A percentile compares a stretch with the other conserved stretches of the same genome.
These are phyloP conservation scores for Eucalyptus cladocalyx DNA, from an alignment of 345 rosid species.

Conservation along the genomic window DNA sequence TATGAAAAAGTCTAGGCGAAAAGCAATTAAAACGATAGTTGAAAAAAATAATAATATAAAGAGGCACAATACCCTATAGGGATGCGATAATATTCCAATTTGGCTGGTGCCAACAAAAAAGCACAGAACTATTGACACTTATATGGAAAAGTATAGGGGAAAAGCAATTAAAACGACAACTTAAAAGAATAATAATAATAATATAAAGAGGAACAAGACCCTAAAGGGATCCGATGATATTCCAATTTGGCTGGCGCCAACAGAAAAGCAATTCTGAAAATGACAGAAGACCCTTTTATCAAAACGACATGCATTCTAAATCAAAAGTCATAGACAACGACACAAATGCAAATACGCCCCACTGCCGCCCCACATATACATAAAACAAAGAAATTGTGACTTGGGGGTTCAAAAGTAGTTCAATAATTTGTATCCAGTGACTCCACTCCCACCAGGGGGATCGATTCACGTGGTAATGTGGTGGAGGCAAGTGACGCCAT, in stretches of 20 bases:
- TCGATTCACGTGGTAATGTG: not conserved
- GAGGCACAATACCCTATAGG: not conserved
- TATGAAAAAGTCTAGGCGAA: not conserved
- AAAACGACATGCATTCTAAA: fast-evolving
- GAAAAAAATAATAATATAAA: too few species aligned
- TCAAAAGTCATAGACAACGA: not conserved
- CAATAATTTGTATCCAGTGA: not conserved
- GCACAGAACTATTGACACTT: too few species aligned
- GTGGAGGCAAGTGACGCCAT: not conserved
- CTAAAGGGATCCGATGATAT: not conserved
- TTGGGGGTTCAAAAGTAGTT: too few species aligned
- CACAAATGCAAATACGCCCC: not conserved
- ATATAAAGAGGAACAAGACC: not conserved
- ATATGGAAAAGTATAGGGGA: not conserved
- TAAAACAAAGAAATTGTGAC: not conserved
- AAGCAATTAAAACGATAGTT: not conserved
- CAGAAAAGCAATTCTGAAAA: too few species aligned
- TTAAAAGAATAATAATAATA: too few species aligned
- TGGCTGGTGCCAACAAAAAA: not conserved
- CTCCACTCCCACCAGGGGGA: fast-evolving
- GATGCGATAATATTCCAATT: not conserved
- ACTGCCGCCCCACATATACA: fast-evolving
- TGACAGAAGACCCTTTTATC: not conserved
- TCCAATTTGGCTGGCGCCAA: not conserved
- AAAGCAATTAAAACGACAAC: too few species aligned